Conservation (phyloP, 179 eudicot genomes). For the Nepenthes alata region DNA sequence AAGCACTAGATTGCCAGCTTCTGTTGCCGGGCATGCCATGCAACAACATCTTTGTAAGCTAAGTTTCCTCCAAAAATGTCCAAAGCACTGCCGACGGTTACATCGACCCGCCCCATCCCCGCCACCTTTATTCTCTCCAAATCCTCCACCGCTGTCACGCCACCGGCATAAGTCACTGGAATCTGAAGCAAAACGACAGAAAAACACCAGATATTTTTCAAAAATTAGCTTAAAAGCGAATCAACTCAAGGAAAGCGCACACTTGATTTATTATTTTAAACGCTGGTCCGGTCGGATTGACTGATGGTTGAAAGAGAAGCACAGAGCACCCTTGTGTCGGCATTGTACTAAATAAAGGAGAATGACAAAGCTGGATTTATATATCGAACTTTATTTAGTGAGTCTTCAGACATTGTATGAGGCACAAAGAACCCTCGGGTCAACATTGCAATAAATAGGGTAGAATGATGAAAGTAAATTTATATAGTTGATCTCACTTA, state of each 20-base stretch:
- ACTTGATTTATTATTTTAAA: too few relatives aligned
- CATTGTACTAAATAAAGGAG: too few relatives aligned
- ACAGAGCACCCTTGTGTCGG: too few relatives aligned
- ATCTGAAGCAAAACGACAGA: constrained; percentile 28
- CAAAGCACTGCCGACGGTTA: constrained; percentile 89
- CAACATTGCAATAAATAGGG: too few relatives aligned
- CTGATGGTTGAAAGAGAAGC: neutral
- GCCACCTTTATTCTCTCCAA: constrained; percentile 35
- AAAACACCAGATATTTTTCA: neutral
- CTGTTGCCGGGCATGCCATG: constrained; percentile 18
- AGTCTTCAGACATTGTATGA: too few relatives aligned
- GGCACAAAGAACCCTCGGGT: too few relatives aligned
- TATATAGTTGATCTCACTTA: too few relatives aligned
- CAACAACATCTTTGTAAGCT: constrained; percentile 26
- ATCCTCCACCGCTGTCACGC: constrained; percentile 31
- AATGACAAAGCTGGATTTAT: too few relatives aligned
- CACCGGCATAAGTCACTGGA: constrained; percentile 80
- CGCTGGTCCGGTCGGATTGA: too few relatives aligned
- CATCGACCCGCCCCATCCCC: constrained; percentile 61
- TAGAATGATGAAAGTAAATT: too few relatives aligned
- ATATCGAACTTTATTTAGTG: too few relatives aligned
- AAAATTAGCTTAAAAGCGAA: neutral
- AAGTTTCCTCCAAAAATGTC: constrained; percentile 41
- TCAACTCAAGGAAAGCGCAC: neutral
- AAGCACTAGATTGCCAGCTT: neutral